These are phyloP conservation scores for Cyphellophora attinorum DNA, from an alignment of 2,329 filamentous ascomycete genomes.

Conservation along the genomic window DNA sequence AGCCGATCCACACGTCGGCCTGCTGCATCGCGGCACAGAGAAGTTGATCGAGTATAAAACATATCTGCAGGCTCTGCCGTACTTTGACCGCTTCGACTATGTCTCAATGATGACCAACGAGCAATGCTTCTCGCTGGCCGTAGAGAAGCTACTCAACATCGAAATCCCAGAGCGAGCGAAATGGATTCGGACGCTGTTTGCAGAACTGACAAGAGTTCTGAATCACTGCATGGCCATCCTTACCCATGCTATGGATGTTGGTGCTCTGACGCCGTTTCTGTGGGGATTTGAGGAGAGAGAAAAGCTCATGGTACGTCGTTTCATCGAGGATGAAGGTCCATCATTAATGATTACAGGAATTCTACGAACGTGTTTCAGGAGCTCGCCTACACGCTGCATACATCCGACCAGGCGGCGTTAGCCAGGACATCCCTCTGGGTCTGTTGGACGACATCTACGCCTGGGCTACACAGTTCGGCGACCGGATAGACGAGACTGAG, in stretches of 20 bases:
- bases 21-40: constrained; percentile 94
- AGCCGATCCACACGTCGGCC: constrained; percentile 89
- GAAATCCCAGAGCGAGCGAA: constrained; percentile 94
- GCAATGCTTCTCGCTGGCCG: constrained; percentile 89
- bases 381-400: constrained; percentile 96
- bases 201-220: constrained; percentile 82
- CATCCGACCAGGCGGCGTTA: constrained; percentile 89
- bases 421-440: constrained; percentile 86
- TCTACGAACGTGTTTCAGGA: constrained; percentile 98
- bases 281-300: constrained; percentile 99
- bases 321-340: neutral
- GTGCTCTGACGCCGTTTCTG: constrained; percentile 92
- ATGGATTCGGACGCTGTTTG: constrained; percentile 93
- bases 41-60: constrained; percentile 99
- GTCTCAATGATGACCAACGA: constrained; percentile 99
- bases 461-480: constrained; percentile 97
- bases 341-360: constrained; percentile 58
- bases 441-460: constrained; percentile 98
- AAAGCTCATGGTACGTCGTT: constrained; percentile 81
- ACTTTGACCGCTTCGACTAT: constrained; percentile 98
- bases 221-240: constrained; percentile 98
- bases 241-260: constrained; percentile 98
- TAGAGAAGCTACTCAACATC: constrained; percentile 95
- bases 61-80: constrained; percentile 93
- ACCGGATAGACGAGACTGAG: constrained; percentile 97